Evolutionary conservation across 2,329 filamentous ascomycete species (phyloP), one percentile per base, ranked within the genome.

Genomic region (Scedosporium boydii): DNA sequence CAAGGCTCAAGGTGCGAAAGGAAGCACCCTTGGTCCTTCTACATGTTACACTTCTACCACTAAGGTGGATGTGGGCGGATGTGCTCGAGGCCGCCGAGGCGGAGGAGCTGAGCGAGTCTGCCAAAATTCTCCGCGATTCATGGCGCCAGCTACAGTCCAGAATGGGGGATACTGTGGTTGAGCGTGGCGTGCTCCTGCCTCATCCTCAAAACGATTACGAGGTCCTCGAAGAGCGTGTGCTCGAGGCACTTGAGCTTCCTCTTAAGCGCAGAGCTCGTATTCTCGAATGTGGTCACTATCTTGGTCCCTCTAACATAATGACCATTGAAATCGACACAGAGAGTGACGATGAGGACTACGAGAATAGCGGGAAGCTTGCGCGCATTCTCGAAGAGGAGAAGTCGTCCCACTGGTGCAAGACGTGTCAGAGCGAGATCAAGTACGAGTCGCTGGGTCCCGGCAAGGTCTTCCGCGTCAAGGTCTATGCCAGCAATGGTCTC

Each of bases 401-500:
- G 66, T 76, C 34, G 10, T 38, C 72, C 0, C 82, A 85, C 66
- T 86, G 83, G 83, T 86, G 83, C 68, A 72, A 68, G 23, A 82
- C 80, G 0, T 86, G 83, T 69, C 75, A 73, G n/a, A 75, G 75
- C 41, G 82, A 85, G 60, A 85, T 85, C 64, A 75, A 74, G 48
- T 83, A 76, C 66, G 82, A 85, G 66, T 75, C 78, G 48, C 80
- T 82, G 3, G 82, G 81, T 1, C 70, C 76, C 4, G 75, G 78
- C 63, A 84, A 82, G 68, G 79, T 86, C 58, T 95, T 91, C 79
- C 83, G 87, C 34, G 82, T 98, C 72, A 95, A 92, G 70, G 87
- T 98, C 1, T 99, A 93, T 70, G 95, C 95, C 0, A 93, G 92
- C 60, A 99, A 98, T 73, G 95, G 95, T 0, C 78, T 98, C 58